phyloP scores from a whole-genome alignment of 305 asterid genomes.

The Fraxinus xanthoxyloides region DNA sequence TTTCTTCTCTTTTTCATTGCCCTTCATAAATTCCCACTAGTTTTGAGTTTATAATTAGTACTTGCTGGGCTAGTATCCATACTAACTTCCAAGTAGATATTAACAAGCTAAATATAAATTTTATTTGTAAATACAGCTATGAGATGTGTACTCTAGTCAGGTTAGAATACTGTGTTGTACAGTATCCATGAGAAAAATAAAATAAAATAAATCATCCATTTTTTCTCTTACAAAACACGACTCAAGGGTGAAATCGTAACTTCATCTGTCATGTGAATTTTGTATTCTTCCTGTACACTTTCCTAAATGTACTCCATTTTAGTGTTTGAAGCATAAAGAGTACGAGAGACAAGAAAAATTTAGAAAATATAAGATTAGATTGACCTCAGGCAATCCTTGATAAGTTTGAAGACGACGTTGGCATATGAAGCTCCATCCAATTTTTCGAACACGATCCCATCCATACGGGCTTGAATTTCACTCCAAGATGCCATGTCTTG shows the following conservation, averaged over 20 bases:
- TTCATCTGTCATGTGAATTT: neutral
- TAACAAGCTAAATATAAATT: neutral
- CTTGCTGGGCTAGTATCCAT: neutral
- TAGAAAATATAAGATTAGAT: conserved; percentile 28
- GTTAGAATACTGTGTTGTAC: neutral
- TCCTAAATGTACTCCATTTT: neutral
- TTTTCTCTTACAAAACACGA: neutral
- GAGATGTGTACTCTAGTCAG: neutral
- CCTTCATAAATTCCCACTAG: neutral
- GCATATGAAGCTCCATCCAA: conserved; percentile 55
- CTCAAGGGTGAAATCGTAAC: neutral
- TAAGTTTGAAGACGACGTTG: conserved; percentile 40
- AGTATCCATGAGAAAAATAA: neutral
- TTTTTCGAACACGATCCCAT: conserved; percentile 66
- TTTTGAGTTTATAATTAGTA: too few species aligned
- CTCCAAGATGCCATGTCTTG: conserved; percentile 54
- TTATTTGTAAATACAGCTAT: neutral
- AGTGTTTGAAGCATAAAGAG: neutral
- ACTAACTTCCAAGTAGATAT: neutral
- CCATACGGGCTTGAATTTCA: conserved; percentile 91
- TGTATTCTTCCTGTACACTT: neutral
- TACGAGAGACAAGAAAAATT: neutral
- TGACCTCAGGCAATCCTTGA: conserved; percentile 59
- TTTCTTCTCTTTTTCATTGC: too few species aligned
- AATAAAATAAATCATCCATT: neutral